phyloP scores from a whole-genome alignment of 2,329 filamentous ascomycete species.

The Verticillium nubilum region DNA sequence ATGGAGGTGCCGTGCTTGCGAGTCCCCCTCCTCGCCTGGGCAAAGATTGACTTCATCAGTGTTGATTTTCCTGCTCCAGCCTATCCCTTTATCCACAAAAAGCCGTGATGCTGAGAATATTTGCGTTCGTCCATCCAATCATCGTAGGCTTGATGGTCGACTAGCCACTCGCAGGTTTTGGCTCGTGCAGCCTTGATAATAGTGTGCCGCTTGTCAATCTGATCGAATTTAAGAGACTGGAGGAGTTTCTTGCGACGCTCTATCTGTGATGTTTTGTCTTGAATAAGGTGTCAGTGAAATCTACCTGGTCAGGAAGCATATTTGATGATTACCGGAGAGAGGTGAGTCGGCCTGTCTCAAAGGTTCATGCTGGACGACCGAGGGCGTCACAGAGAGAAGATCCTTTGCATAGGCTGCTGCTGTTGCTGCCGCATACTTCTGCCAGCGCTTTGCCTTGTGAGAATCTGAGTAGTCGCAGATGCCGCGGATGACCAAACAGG shows the following conservation, averaged over 20 bases:
- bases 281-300: no score
- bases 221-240: constrained; percentile 28
- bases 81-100: constrained; percentile 43
- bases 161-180: constrained; percentile 35
- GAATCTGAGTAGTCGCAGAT: constrained; percentile 25
- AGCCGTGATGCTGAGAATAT: constrained; percentile 24
- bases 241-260: no score
- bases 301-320: no score
- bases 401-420: constrained; percentile 19
- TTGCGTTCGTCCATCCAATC: constrained; percentile 28
- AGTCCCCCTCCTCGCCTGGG: background rate
- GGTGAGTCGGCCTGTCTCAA: no score
- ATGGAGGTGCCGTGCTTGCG: no score
- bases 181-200: constrained; percentile 29
- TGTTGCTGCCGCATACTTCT: constrained; percentile 16
- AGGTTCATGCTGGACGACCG: no score
- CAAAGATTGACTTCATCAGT: constrained; percentile 33
- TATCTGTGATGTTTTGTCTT: no score
- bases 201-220: constrained; percentile 29
- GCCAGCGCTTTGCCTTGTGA: constrained; percentile 19
- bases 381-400: constrained; percentile 4
- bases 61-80: constrained; percentile 41
- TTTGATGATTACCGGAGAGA: no score
- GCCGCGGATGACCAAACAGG: constrained; percentile 22
- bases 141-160: constrained; percentile 23